A percentile compares a stretch with the other conserved stretches of the same genome.
Conservation (phyloP, 495 filamentous ascomycete species). For the Glutinoglossum americanum region DNA sequence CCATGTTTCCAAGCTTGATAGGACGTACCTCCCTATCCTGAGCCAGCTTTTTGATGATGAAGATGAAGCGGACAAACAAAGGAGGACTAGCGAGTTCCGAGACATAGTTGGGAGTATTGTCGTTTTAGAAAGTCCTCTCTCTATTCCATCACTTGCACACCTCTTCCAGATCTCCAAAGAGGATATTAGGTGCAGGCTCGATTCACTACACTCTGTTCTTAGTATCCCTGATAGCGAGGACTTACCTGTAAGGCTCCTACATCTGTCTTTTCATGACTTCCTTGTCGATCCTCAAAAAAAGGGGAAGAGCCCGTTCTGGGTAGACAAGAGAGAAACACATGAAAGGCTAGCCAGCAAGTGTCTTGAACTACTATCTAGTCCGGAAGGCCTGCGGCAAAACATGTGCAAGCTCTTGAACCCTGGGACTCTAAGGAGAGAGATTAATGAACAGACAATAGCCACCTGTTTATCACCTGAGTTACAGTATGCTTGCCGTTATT, state of each 20-base stretch:
- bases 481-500: conserved; percentile 1
- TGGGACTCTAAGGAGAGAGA: conserved; percentile 9
- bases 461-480: conserved; percentile 12
- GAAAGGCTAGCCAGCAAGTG: conserved; percentile 15
- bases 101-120: conserved; percentile 10
- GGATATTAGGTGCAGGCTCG: too few species aligned
- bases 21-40: conserved; percentile 9
- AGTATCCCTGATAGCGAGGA: conserved; percentile 13
- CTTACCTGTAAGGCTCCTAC: conserved; percentile 19
- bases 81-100: conserved; percentile 6
- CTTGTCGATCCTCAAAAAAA: too few species aligned
- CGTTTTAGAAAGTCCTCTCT: too few species aligned
- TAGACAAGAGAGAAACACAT: too few species aligned
- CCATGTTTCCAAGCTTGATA: neutral
- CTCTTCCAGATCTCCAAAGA: too few species aligned
- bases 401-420: conserved; percentile 18
- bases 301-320: too few species aligned
- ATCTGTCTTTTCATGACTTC: too few species aligned
- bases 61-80: conserved; percentile 6
- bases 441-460: conserved; percentile 10
- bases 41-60: conserved; percentile 8
- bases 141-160: too few species aligned
- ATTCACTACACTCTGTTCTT: conserved; percentile 12
- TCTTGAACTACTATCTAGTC: conserved; percentile 15
- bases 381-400: conserved; percentile 14